phyloP scores from a whole-genome alignment of 2,329 filamentous ascomycete species.

The Sarocladium kiliense region DNA sequence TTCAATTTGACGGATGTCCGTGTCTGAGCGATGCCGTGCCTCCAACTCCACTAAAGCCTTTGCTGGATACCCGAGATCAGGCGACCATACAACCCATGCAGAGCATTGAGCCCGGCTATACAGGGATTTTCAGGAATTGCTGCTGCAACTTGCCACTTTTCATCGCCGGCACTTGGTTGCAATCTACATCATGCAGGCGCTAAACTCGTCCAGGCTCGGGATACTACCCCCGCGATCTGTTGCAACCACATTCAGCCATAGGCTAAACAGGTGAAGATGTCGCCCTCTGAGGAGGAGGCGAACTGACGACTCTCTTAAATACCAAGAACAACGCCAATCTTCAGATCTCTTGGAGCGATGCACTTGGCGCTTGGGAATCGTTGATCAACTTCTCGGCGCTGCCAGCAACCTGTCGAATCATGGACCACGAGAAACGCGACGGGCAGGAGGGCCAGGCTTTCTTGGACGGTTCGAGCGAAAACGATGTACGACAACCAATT shows the following conservation, averaged over 20 bases:
- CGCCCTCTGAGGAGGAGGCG: neutral
- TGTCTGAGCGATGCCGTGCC: too few species aligned
- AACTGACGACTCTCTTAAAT: neutral
- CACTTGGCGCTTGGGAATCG: neutral
- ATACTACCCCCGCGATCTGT: neutral
- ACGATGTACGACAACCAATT: neutral
- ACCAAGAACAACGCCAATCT: neutral
- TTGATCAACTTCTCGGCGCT: neutral
- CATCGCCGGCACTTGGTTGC: neutral
- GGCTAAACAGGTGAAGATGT: neutral
- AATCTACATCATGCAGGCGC: neutral
- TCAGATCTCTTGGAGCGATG: neutral
- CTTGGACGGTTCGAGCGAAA: constrained; percentile 3
- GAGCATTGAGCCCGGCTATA: too few species aligned
- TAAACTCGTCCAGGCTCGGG: neutral
- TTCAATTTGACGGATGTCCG: too few species aligned
- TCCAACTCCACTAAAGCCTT: too few species aligned
- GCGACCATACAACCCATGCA: neutral
- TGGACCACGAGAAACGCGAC: constrained; percentile 2
- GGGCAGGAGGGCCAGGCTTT: neutral
- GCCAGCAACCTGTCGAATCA: neutral
- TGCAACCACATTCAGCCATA: neutral
- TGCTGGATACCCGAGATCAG: neutral
- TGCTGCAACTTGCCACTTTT: neutral
- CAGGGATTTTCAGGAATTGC: neutral